Evolutionary conservation across 1,139 yeast species (phyloP).

Genomic region (Blastobotrys ciferrii): DNA sequence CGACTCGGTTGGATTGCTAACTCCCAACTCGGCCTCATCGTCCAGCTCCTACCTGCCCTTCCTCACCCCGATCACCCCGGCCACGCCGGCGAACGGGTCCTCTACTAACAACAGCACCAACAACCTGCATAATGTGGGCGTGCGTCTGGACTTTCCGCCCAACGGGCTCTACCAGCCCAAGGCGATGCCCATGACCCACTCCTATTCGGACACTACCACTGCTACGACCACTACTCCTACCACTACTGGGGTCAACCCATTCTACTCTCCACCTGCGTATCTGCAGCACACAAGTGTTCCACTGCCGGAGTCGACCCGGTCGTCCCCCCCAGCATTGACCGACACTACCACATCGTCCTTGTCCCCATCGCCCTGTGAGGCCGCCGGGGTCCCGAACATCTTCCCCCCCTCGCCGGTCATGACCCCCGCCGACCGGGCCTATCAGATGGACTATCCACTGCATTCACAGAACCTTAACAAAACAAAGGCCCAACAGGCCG

Average conservation of each 20-base stretch:
- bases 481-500: constrained; percentile 18
- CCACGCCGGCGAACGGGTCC: constrained; percentile 1
- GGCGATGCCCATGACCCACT: constrained; percentile 15
- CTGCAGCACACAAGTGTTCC: constrained; percentile 13
- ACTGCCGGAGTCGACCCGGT: constrained; percentile 6
- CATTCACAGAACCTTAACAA: constrained; percentile 6
- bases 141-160: constrained; percentile 23
- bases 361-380: constrained; percentile 4
- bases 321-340: constrained; percentile 6
- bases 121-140: constrained; percentile 16
- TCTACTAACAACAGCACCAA: constrained; percentile 1
- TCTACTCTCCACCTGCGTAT: constrained; percentile 37
- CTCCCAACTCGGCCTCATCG: constrained; percentile 15
- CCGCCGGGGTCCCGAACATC: constrained; percentile 8
- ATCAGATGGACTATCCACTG: constrained; percentile 2
- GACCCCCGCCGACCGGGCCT: constrained; percentile 13
- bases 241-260: constrained; percentile 34
- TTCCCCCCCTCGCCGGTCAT: constrained; percentile 17
- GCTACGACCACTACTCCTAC: constrained; percentile 9
- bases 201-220: constrained; percentile 15
- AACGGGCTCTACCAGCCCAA: constrained; percentile 10
- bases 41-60: constrained; percentile 15
- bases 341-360: neutral
- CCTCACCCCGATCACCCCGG: constrained; percentile 17
- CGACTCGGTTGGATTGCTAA: constrained; percentile 13